phyloP scores from a whole-genome alignment of 2,329 filamentous ascomycete genomes.

The Talaromyces funiculosus region DNA sequence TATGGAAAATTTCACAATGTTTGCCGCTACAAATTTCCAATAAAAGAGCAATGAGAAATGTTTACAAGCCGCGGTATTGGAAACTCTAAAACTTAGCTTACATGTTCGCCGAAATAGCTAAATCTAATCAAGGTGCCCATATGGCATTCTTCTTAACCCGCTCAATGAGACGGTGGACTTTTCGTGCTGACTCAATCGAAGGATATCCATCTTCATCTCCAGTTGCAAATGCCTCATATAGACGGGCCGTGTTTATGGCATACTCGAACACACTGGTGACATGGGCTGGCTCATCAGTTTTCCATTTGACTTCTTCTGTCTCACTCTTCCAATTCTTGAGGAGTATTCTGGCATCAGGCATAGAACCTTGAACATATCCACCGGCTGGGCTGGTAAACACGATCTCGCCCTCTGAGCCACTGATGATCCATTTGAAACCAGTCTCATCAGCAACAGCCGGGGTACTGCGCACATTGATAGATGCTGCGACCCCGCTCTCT shows the following conservation, averaged over 20 bases:
- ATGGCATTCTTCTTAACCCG: constrained; percentile 6
- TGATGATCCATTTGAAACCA: constrained; percentile 11
- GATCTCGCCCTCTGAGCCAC: constrained; percentile 10
- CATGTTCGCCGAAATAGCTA: too few species aligned
- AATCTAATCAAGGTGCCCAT: constrained; percentile 13
- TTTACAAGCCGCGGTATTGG: not conserved
- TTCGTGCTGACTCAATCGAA: constrained; percentile 10
- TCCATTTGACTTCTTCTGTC: not conserved
- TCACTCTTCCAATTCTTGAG: constrained; percentile 9
- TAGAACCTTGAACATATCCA: not conserved
- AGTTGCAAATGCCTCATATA: constrained; percentile 12
- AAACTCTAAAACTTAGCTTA: too few species aligned
- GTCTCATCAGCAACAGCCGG: not conserved
- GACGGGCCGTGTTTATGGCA: constrained; percentile 8
- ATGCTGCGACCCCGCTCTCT: constrained; percentile 8
- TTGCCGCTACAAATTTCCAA: not conserved
- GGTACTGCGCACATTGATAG: constrained; percentile 5
- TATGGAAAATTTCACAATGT: not conserved
- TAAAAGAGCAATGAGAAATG: not conserved
- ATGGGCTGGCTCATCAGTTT: constrained; percentile 1
- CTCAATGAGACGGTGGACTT: constrained; percentile 10
- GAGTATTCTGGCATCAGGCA: constrained; percentile 2
- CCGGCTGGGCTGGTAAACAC: not conserved
- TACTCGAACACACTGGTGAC: not conserved
- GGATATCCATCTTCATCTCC: constrained; percentile 7